Conservation (phyloP, 2,329 filamentous ascomycete species). For the Stachybotrys chlorohalonatus region DNA sequence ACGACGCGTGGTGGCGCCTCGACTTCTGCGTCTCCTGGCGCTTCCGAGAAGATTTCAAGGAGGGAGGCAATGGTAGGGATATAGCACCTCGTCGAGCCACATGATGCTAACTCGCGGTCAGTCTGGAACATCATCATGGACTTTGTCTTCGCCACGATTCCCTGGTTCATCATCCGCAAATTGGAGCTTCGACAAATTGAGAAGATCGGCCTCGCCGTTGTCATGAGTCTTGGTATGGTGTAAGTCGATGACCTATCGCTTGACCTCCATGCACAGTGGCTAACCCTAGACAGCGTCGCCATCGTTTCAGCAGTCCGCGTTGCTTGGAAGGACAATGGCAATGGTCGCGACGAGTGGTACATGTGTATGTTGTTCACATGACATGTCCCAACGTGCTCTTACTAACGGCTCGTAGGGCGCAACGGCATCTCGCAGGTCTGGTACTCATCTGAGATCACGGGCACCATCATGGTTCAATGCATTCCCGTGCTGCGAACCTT, state of each 20-base stretch:
- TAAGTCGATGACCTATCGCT: constrained; percentile 6
- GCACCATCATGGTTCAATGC: constrained; percentile 46
- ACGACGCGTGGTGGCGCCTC: constrained; percentile 37
- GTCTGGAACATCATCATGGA: constrained; percentile 47
- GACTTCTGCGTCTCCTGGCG: constrained; percentile 31
- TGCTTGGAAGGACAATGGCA: constrained; percentile 38
- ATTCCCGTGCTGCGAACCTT: constrained; percentile 42
- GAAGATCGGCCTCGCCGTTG: constrained; percentile 39
- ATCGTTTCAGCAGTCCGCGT: constrained; percentile 38
- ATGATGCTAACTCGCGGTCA: constrained; percentile 8
- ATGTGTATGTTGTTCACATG: constrained; percentile 24
- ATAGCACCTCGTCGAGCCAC: background rate
- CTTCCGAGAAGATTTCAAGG: constrained; percentile 35
- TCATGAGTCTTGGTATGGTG: constrained; percentile 42
- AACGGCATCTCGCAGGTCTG: constrained; percentile 16
- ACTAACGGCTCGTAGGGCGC: constrained; percentile 8
- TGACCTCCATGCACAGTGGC: rapidly evolving
- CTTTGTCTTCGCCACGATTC: constrained; percentile 38
- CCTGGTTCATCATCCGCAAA: constrained; percentile 38
- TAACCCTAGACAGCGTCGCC: constrained; percentile 25
- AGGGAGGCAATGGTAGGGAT: constrained; percentile 38
- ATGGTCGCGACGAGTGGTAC: constrained; percentile 34
- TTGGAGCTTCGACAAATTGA: constrained; percentile 37
- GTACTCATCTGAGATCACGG: constrained; percentile 41
- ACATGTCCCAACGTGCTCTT: background rate